Conservation (phyloP, 495 filamentous ascomycete genomes). For the Pseudoneurospora amorphoporcata region DNA sequence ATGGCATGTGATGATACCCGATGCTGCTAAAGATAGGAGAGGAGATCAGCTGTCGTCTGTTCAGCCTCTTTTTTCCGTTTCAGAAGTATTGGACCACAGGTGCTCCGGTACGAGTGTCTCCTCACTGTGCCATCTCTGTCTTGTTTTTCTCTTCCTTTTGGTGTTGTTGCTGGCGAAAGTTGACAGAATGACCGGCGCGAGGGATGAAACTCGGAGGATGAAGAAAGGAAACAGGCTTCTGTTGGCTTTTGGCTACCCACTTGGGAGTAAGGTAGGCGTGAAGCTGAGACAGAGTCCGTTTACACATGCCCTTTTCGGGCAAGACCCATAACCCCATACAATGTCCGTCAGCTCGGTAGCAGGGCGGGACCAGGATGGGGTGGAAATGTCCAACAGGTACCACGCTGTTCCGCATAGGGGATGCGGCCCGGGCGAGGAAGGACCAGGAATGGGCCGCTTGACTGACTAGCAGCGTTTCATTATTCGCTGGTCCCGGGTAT, state of each 20-base stretch:
- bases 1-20: neutral
- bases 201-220: neutral
- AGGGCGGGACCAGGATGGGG: neutral
- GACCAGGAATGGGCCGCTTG: neutral
- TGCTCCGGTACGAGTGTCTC: neutral
- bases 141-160: neutral
- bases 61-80: neutral
- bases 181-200: conserved; percentile 12
- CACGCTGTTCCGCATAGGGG: neutral
- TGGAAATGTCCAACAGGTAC: neutral
- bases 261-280: neutral
- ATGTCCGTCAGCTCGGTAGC: neutral
- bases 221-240: neutral
- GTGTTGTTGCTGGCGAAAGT: neutral
- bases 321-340: neutral
- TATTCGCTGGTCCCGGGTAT: neutral
- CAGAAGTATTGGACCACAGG: neutral
- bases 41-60: neutral
- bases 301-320: neutral
- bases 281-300: neutral
- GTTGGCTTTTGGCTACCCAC: neutral
- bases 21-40: neutral
- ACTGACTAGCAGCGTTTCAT: neutral
- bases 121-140: neutral
- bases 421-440: neutral